These are phyloP conservation scores for Fistulifera solaris DNA, from an alignment of 108 stramenopile species.

Conservation along the genomic window DNA sequence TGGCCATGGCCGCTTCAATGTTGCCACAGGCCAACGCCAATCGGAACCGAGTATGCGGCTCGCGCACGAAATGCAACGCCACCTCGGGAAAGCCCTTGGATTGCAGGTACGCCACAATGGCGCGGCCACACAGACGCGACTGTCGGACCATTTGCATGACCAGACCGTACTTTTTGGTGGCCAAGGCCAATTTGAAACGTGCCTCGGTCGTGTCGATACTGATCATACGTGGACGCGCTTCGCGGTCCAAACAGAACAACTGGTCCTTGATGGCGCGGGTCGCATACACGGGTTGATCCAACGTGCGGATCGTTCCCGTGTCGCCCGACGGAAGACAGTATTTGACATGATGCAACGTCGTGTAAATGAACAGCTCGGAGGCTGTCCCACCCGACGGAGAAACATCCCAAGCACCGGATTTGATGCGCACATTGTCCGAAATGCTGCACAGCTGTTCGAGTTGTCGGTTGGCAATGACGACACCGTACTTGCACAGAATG, in stretches of 20 bases:
- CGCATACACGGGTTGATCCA: conserved; percentile 92
- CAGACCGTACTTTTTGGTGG: conserved; percentile 87
- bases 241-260: conserved; percentile 92
- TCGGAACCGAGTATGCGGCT: conserved; percentile 90
- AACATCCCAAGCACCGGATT: conserved; percentile 94
- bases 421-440: conserved; percentile 94
- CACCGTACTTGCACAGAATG: conserved; percentile 90
- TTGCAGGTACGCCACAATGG: conserved; percentile 96
- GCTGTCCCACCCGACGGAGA: conserved; percentile 67
- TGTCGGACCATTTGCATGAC: conserved; percentile 97
- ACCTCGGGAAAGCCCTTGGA: conserved; percentile 98
- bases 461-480: conserved; percentile 90
- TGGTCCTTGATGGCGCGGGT: conserved; percentile 84
- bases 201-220: conserved; percentile 96
- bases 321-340: conserved; percentile 95
- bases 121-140: conserved; percentile 89
- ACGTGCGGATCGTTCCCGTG: conserved; percentile 93
- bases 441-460: conserved; percentile 94
- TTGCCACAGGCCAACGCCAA: conserved; percentile 98
- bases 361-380: conserved; percentile 89
- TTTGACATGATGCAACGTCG: conserved; percentile 97
- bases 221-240: conserved; percentile 83
- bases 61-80: conserved; percentile 96
- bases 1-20: conserved; percentile 96
- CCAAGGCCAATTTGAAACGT: conserved; percentile 86